A percentile compares a stretch with the other conserved stretches of the same genome.
Evolutionary conservation across 768 basidiomycete genomes (phyloP).

Genomic region (Mycena floridula): DNA sequence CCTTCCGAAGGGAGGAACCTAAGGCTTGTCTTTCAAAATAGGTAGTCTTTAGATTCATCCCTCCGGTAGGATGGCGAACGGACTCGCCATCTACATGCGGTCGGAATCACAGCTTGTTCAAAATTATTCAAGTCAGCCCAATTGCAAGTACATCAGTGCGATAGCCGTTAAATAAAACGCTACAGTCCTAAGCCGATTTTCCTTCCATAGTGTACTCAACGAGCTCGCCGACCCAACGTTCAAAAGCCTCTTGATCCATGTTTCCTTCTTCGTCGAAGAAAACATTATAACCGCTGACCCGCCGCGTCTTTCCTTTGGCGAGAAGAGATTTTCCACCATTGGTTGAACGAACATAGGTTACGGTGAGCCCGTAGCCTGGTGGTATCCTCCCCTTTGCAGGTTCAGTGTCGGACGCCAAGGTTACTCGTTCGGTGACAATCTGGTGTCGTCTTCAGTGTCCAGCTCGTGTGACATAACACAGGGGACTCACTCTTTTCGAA

Average conservation of each 20-base stretch:
- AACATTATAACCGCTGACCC: slow-evolving; percentile 51
- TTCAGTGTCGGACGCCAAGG: slow-evolving; percentile 61
- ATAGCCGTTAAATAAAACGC: neutral
- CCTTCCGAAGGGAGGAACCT: too few species aligned
- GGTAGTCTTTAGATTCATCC: too few species aligned
- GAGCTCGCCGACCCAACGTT: slow-evolving; percentile 70
- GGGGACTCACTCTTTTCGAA: slow-evolving; percentile 65
- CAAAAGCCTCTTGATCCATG: slow-evolving; percentile 72
- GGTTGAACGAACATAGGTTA: slow-evolving; percentile 73
- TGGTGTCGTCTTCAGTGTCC: slow-evolving; percentile 20
- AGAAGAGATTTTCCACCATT: slow-evolving; percentile 84
- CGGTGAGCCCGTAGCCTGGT: slow-evolving; percentile 61
- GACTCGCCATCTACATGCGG: too few species aligned
- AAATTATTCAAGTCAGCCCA: too few species aligned
- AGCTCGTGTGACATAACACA: neutral
- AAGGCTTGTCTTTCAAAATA: too few species aligned
- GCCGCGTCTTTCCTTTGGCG: slow-evolving; percentile 56
- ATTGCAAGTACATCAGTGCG: too few species aligned
- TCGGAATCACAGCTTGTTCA: too few species aligned
- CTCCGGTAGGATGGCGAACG: too few species aligned
- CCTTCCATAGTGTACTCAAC: slow-evolving; percentile 73
- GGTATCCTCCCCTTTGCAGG: slow-evolving; percentile 48
- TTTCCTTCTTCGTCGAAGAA: slow-evolving; percentile 81
- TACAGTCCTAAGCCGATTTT: slow-evolving; percentile 34
- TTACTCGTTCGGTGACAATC: slow-evolving; percentile 90